Evolutionary conservation across 192 early-diverging fungal species (phyloP).

Genomic region (Kappamyces sp.): DNA sequence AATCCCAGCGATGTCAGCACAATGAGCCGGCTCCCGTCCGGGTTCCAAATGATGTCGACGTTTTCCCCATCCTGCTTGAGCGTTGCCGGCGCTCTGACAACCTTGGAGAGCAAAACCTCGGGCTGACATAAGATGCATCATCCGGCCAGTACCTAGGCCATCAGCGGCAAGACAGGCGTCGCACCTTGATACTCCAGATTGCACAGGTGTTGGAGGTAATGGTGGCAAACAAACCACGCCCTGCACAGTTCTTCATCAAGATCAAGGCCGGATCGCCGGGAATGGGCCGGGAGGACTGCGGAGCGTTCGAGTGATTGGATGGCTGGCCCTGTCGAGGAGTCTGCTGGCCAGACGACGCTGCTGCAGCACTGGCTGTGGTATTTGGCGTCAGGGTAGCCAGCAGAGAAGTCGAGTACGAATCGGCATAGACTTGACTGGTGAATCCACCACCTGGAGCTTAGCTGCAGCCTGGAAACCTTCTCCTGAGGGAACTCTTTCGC

Average conservation of each 20-base stretch:
- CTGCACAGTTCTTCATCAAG: too few relatives aligned
- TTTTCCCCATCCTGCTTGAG: conserved; percentile 71
- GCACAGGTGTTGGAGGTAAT: conserved; percentile 55
- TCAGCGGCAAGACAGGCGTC: background rate
- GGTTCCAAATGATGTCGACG: conserved; percentile 65
- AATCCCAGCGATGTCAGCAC: conserved; percentile 65
- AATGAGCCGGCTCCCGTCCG: conserved; percentile 55
- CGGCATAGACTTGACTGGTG: too few relatives aligned
- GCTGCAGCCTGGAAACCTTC: too few relatives aligned
- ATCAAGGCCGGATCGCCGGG: too few relatives aligned
- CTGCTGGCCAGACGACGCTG: too few relatives aligned
- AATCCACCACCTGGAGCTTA: too few relatives aligned
- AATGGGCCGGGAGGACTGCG: too few relatives aligned
- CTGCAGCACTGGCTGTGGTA: too few relatives aligned
- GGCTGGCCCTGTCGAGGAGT: too few relatives aligned
- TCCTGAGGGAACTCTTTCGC: background rate
- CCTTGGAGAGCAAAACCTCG: conserved; percentile 54
- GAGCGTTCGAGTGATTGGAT: too few relatives aligned
- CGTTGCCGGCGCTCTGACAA: conserved; percentile 55
- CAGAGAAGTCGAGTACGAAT: too few relatives aligned
- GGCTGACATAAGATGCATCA: conserved; percentile 41
- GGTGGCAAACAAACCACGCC: conserved; percentile 40
- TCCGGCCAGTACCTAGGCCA: background rate
- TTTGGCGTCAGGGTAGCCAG: too few relatives aligned
- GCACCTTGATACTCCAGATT: conserved; percentile 62